Evolutionary conservation across 139 green algal species (phyloP).

Genomic region (Pleodorina starrii): DNA sequence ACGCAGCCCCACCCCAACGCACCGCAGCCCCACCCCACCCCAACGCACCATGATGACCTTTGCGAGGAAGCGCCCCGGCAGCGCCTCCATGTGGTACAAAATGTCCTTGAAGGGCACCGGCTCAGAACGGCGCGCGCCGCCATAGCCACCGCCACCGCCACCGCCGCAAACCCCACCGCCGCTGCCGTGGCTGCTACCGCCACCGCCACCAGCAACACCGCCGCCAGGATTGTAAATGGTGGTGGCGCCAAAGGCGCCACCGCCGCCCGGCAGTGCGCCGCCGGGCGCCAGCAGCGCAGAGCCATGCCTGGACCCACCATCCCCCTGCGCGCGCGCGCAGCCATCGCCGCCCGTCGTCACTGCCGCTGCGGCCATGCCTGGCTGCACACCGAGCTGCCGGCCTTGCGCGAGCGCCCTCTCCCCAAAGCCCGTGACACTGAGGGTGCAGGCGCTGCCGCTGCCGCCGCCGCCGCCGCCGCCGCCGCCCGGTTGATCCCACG

Average conservation of each 20-base stretch:
- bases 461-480: neutral
- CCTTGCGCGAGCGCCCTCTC: no score
- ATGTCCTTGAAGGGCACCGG: slow-evolving; percentile 38
- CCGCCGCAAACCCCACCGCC: neutral
- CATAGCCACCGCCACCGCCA: neutral
- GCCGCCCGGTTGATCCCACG: neutral
- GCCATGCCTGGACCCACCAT: neutral
- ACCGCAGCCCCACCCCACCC: no score
- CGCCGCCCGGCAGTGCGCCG: neutral
- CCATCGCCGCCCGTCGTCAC: no score
- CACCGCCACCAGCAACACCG: no score
- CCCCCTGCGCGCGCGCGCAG: no score
- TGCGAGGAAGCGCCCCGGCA: slow-evolving; percentile 29
- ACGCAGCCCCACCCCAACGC: no score
- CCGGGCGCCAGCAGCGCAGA: neutral
- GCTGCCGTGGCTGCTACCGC: no score
- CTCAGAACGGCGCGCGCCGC: neutral
- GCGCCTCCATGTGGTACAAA: slow-evolving; percentile 43
- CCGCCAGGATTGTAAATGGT: no score
- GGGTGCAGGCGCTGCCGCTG: neutral
- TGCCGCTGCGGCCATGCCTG: no score
- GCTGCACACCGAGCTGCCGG: no score
- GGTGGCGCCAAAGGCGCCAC: neutral
- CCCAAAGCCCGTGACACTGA: no score
- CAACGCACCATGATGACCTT: slow-evolving; percentile 44